Base-by-base conservation (phyloP, 192 early-diverging fungal species). In the Rhizoclosmatium sp. region DNA sequence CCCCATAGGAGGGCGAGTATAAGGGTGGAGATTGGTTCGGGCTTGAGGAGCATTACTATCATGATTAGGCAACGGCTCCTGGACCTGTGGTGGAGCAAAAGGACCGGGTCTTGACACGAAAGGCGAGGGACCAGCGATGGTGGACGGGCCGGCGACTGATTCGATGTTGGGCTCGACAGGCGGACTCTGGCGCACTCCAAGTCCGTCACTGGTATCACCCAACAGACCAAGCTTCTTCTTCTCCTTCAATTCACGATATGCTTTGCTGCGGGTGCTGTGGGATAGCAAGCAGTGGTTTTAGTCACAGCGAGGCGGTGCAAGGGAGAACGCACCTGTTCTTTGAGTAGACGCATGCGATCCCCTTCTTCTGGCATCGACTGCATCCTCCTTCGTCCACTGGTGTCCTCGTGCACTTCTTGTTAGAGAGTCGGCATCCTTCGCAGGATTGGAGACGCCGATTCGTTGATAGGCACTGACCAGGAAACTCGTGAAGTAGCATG, bases 381-480 rank as follows among this genome's bases (percentile, higher is more conserved):
- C 67, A 69, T 47, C 21, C 46, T 4, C 31, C 10, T 54, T 54
- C 51, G 39, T 69, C 67, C 9, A 31, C 31, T 31, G 31, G 31
- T 31, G 31, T 31, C 31, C 67, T 19, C 4, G 67, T 42, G 67
- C 67, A 69, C 19, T 47, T 41, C 46, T 69, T 69, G 67, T 69
- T 69, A 1, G 31, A 42, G 31, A 69, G 67, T 1, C 67, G 21
- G 67, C 67, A 69, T n/a, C 31, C 67, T 69, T 69, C 67, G 47
- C 67, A 69, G 12, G 39, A 46, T 21, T 69, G 19, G 47, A 69
- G 67, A 10, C 67, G 39, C 10, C 21, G 19, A 42, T 69, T 69
- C 7, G 16, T 69, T 46, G 67, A 46, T 7, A 47, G 10, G 67
- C 67, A 69, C 19, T 47, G 67, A 21, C 44, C 47, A 46, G 67